Evolutionary conservation across 306 rosid species (phyloP).

Genomic region (Erythrophleum fordii): DNA sequence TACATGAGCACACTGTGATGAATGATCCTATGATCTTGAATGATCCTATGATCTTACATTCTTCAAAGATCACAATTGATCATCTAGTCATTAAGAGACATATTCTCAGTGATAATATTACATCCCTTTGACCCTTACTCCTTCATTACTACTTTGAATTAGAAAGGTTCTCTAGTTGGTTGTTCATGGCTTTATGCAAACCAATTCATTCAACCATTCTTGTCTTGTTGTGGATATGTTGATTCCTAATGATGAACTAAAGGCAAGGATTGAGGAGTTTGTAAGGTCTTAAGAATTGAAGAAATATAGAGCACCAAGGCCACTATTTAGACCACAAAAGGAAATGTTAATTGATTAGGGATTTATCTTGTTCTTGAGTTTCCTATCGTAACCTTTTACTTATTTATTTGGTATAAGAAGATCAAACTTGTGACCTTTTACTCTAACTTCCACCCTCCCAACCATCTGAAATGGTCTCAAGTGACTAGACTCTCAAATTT

Average conservation of each 20-base stretch:
- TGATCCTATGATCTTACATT: conserved; percentile 93
- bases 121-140: conserved; percentile 19
- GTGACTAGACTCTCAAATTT: no score
- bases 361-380: background rate
- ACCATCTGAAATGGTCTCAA: no score
- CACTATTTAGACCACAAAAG: conserved; percentile 69
- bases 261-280: conserved; percentile 76
- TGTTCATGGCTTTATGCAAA: conserved; percentile 54
- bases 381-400: no score
- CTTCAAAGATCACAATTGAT: conserved; percentile 84
- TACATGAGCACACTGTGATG: conserved; percentile 77
- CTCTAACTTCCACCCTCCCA: no score
- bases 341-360: conserved; percentile 83
- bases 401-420: no score
- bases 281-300: conserved; percentile 70
- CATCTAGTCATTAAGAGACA: conserved; percentile 91
- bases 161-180: background rate
- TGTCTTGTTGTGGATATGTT: conserved; percentile 84
- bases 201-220: conserved; percentile 92
- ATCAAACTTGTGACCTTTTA: no score
- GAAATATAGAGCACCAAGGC: conserved; percentile 53
- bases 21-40: no score
- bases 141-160: background rate
- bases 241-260: conserved; percentile 70
- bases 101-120: conserved; percentile 89